Conservation (phyloP, 2,329 filamentous ascomycete genomes). For the Aspergillus proliferans region DNA sequence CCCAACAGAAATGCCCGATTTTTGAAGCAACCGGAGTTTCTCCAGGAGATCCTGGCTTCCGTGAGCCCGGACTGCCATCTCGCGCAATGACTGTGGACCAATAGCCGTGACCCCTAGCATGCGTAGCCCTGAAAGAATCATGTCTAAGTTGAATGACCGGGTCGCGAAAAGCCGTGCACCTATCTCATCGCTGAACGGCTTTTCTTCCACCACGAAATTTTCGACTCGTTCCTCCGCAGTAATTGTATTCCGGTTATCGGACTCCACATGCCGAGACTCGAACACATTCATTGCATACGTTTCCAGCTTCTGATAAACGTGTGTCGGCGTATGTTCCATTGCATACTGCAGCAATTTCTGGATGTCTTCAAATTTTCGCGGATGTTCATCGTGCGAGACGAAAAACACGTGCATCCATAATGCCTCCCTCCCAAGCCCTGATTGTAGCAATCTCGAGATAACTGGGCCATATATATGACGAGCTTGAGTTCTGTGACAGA, state of each 20-base stretch:
- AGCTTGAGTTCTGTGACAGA: constrained; percentile 35
- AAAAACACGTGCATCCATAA: constrained; percentile 44
- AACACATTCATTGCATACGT: constrained; percentile 17
- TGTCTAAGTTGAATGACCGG: constrained; percentile 64
- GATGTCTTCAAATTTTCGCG: constrained; percentile 31
- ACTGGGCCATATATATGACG: constrained; percentile 40
- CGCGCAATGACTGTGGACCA: constrained; percentile 69
- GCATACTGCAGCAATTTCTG: constrained; percentile 37
- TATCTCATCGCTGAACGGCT: constrained; percentile 59
- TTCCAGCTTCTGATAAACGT: constrained; percentile 18
- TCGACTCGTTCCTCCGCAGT: background rate
- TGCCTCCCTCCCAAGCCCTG: constrained; percentile 33
- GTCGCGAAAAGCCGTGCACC: constrained; percentile 79
- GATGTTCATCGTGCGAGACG: constrained; percentile 37
- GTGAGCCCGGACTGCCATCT: constrained; percentile 63
- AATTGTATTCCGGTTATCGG: constrained; percentile 8
- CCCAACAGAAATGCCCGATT: constrained; percentile 57
- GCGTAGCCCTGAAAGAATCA: constrained; percentile 62
- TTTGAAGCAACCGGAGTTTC: constrained; percentile 56
- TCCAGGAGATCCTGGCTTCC: constrained; percentile 51
- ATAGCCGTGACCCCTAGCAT: constrained; percentile 66
- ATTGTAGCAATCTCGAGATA: constrained; percentile 36
- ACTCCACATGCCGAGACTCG: background rate
- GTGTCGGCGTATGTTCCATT: constrained; percentile 23
- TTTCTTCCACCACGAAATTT: constrained; percentile 23